Base-by-base conservation (phyloP, 768 basidiomycete species). In the Boletus rex-veris region DNA sequence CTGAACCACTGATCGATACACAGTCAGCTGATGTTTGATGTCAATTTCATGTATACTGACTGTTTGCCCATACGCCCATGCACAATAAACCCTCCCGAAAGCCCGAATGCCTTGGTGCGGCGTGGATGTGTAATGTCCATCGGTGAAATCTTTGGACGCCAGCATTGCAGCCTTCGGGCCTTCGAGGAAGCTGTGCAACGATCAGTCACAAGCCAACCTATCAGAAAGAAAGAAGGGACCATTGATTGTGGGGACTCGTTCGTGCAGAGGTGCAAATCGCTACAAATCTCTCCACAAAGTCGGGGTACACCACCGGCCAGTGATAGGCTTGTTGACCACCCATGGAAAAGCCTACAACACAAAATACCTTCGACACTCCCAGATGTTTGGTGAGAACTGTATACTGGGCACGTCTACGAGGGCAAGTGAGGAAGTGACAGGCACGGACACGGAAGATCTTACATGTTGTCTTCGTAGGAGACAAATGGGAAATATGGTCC, bases 401-500 rank as follows among this genome's bases (percentile, higher is more conserved):
- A 58, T 81, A 71, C 59, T 83, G 81, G 15, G 81, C 80, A 31
- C 77, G 80, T 46, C 82, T 82, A 33, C 5, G 33, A 40, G 8
- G 33, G 21, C 19, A 39, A 42, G 35, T 58, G 14, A 48, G 36
- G 12, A 40, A 26, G 30, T 14, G n/a, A 39, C 14, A 40, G 31
- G 49, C 9, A 9, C 31, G 11, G 18, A 14, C 12, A 49, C 15
- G 14, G 35, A 39, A 24, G 18, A 31, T 19, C 70, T 66, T 48
- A 80, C 82, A 81, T 76, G 57, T 84, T 84, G 55, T 84, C 81
- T 58, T 78, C 75, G 57, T 84, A 83, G 16, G 80, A 78, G 11
- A 80, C 72, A 10, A 69, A 71, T 12, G 82, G 82, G 80, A 35
- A 35, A 35, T 35, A 35, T 12, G 33, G 12, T 1, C 82, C 82